Percentiles rank a stretch among this genome's conserved stretches.
Evolutionary conservation across 345 rosid species (phyloP).

Genomic region (Eucalyptus sp.): DNA sequence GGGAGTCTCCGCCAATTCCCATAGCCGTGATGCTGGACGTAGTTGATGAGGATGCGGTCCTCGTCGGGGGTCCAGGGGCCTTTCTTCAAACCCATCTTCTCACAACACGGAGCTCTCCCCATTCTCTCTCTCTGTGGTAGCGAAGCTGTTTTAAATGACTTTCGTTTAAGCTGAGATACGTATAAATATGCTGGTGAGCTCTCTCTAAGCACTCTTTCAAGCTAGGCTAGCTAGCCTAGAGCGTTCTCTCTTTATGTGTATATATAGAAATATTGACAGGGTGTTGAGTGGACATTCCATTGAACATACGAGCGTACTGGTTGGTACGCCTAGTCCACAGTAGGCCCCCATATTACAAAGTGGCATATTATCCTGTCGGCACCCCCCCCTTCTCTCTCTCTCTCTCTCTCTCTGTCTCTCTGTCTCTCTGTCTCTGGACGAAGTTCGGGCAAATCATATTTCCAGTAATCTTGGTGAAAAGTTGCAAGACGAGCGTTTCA

Average conservation of each 20-base stretch:
- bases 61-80: neutral
- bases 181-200: neutral
- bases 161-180: neutral
- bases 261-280: neutral
- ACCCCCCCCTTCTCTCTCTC: accelerated
- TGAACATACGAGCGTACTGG: neutral
- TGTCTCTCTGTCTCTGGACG: neutral
- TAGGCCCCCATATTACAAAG: neutral
- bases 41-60: neutral
- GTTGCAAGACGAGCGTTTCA: neutral
- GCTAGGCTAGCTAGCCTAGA: neutral
- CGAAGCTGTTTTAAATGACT: neutral
- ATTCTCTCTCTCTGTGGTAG: neutral
- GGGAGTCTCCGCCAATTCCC: neutral
- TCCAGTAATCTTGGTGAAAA: neutral
- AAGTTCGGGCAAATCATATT: neutral
- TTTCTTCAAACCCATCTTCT: neutral
- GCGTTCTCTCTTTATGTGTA: neutral
- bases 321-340: neutral
- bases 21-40: neutral
- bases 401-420: neutral
- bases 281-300: neutral
- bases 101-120: neutral
- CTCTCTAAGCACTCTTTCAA: neutral
- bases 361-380: neutral